Evolutionary conservation across 2,329 filamentous ascomycete species (phyloP).

Genomic region (Colletotrichum paranaense): DNA sequence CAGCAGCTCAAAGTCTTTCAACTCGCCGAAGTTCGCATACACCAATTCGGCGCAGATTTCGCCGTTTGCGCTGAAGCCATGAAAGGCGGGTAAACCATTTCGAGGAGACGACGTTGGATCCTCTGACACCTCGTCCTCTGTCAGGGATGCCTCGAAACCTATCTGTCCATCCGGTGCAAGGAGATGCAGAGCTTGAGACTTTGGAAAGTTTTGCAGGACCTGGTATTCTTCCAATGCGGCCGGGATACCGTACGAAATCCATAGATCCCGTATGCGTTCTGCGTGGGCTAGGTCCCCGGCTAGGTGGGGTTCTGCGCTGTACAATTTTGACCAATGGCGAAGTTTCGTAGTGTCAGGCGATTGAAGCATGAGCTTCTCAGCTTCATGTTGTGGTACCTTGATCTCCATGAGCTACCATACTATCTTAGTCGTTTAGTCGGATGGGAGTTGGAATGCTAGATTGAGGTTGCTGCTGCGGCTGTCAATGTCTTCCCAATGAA

Average conservation of each 20-base stretch:
- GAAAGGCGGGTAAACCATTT: conserved; percentile 76
- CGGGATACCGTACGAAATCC: conserved; percentile 57
- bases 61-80: conserved; percentile 78
- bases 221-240: no score
- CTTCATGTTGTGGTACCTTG: background rate
- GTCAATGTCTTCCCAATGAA: background rate
- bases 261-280: conserved; percentile 39
- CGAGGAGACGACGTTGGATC: conserved; percentile 49
- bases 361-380: background rate
- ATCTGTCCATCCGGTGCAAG: no score
- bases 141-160: no score
- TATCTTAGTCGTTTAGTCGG: background rate
- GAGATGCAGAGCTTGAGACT: no score
- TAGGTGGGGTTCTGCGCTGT: conserved; percentile 38
- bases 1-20: conserved; percentile 60
- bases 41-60: conserved; percentile 77
- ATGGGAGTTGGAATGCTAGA: background rate
- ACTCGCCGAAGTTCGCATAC: conserved; percentile 78
- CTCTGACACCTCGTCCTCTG: no score
- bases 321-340: conserved; percentile 38
- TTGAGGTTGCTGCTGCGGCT: no score
- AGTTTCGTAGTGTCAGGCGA: conserved; percentile 19
- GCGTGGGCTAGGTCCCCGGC: conserved; percentile 39
- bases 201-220: no score
- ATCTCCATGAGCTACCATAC: background rate